Evolutionary conservation across 192 early-diverging fungal species (phyloP).

Genomic region (Linderina pennispora): DNA sequence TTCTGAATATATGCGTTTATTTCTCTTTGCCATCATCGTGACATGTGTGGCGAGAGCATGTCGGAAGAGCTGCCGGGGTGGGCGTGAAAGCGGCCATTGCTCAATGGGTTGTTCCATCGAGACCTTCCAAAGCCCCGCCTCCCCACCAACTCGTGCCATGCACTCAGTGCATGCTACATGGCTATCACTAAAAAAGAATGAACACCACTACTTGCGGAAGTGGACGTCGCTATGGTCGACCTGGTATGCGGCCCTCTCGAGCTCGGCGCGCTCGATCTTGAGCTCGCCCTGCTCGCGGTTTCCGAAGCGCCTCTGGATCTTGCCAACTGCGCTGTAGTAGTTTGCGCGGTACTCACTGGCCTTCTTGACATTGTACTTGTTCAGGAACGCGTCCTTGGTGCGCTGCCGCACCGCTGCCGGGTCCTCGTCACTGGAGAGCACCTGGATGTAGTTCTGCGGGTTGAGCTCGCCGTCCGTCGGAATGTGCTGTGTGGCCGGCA

Average conservation of each 20-base stretch:
- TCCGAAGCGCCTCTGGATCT: slow-evolving; percentile 24
- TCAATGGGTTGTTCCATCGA: too few species aligned
- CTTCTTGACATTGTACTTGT: slow-evolving; percentile 23
- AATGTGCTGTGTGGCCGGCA: slow-evolving; percentile 31
- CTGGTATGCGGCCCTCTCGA: slow-evolving; percentile 34
- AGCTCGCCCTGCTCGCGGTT: slow-evolving; percentile 8
- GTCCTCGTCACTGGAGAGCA: slow-evolving; percentile 16
- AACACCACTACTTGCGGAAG: slow-evolving; percentile 20
- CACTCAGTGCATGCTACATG: too few species aligned
- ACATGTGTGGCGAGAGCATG: too few species aligned
- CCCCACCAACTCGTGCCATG: too few species aligned
- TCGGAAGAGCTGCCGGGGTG: too few species aligned
- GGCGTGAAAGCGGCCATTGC: too few species aligned
- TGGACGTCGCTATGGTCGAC: slow-evolving; percentile 44
- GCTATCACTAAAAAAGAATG: background rate
- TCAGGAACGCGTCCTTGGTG: slow-evolving; percentile 23
- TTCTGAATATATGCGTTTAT: too few species aligned
- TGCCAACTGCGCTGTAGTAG: slow-evolving; percentile 16
- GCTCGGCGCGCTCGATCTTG: slow-evolving; percentile 26
- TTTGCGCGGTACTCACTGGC: slow-evolving; percentile 40
- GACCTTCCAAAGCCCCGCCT: too few species aligned
- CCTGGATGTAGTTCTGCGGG: slow-evolving; percentile 36
- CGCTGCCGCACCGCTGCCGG: slow-evolving; percentile 25
- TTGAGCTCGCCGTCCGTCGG: slow-evolving; percentile 38
- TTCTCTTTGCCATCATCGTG: too few species aligned